Evolutionary conservation across 2,329 filamentous ascomycete genomes (phyloP).

Genomic region (Diaporthe ilicicola): DNA sequence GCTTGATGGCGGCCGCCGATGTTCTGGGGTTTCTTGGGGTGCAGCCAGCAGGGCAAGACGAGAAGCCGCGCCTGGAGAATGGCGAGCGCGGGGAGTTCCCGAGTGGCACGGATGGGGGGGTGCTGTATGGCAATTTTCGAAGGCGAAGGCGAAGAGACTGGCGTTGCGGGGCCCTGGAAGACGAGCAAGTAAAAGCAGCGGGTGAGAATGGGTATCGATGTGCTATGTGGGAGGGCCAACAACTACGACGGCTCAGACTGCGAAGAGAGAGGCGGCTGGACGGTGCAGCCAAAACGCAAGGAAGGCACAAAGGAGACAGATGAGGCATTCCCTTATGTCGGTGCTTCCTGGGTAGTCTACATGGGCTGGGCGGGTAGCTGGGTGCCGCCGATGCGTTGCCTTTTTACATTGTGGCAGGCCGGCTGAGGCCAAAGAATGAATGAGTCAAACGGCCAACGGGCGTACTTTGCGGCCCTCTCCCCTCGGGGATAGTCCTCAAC

Average conservation of each 20-base stretch:
- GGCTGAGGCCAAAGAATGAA: neutral
- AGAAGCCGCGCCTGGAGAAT: neutral
- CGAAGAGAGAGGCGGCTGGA: neutral
- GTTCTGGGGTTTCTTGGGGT: neutral
- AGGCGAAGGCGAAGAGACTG: neutral
- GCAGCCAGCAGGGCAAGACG: neutral
- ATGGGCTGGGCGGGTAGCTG: too few relatives aligned
- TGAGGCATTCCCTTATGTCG: neutral
- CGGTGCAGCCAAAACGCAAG: neutral
- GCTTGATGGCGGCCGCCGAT: neutral
- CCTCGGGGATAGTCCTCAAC: neutral
- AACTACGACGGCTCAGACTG: neutral
- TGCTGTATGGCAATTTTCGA: neutral
- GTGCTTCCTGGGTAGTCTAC: neutral
- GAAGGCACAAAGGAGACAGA: neutral
- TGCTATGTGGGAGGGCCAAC: neutral
- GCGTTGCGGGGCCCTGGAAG: neutral
- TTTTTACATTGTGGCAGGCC: neutral
- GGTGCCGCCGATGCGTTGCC: too few relatives aligned
- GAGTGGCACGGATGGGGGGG: too few relatives aligned
- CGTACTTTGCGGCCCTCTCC: neutral
- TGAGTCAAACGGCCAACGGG: constrained; percentile 29
- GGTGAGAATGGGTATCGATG: neutral
- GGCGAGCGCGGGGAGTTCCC: neutral
- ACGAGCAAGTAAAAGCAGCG: neutral